These are phyloP conservation scores for Colletotrichum sp. DNA, from an alignment of 2,329 filamentous ascomycete species.

Conservation along the genomic window DNA sequence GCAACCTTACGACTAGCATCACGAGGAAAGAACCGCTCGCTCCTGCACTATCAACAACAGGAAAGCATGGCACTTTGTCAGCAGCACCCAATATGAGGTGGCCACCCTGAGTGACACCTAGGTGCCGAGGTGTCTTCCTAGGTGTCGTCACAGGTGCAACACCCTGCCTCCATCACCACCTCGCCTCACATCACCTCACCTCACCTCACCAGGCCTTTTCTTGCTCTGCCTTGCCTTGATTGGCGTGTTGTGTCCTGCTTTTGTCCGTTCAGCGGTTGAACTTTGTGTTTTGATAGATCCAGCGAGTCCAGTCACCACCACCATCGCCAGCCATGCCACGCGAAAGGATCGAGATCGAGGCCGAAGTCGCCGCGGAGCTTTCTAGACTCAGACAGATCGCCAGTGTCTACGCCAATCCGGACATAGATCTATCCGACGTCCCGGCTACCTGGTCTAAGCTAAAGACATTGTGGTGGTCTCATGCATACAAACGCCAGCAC, in stretches of 20 bases:
- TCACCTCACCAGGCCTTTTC: neutral
- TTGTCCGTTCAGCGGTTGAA: neutral
- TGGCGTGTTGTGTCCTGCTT: neutral
- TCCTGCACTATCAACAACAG: neutral
- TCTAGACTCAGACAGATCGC: neutral
- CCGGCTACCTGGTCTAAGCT: neutral
- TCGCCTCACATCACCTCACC: neutral
- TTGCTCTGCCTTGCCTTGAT: neutral
- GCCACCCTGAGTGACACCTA: neutral
- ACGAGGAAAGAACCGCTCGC: neutral
- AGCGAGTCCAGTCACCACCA: neutral
- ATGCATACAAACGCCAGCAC: neutral
- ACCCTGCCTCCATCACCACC: neutral
- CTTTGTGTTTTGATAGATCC: neutral
- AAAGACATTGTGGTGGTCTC: neutral
- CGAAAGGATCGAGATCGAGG: neutral
- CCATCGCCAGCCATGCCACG: neutral
- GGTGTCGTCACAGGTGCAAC: neutral
- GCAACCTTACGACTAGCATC: neutral
- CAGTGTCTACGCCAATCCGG: neutral
- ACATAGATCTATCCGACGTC: neutral
- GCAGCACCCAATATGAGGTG: neutral
- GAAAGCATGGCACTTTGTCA: neutral
- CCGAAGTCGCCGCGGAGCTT: neutral
- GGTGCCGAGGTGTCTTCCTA: neutral